Conservation (phyloP, 2,329 filamentous ascomycete genomes). For the Aureobasidium sp. region DNA sequence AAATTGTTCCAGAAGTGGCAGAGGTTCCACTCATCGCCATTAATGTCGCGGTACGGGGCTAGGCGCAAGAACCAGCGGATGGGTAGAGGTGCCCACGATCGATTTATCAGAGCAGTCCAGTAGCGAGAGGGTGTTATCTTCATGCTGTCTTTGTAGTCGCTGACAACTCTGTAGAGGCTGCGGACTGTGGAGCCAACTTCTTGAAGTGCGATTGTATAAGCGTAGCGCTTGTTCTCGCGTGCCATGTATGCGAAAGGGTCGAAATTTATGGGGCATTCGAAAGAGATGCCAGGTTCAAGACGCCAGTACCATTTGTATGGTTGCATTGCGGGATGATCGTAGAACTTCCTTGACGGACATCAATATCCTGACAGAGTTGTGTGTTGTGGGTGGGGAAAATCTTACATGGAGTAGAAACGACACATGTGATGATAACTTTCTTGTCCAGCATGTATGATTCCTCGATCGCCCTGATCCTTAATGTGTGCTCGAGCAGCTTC, state of each 20-base stretch:
- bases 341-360: slow-evolving; percentile 21
- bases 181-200: slow-evolving; percentile 37
- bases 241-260: slow-evolving; percentile 31
- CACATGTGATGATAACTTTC: slow-evolving; percentile 32
- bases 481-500: background rate
- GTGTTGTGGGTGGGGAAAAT: no score
- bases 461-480: background rate
- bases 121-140: background rate
- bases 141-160: slow-evolving; percentile 38
- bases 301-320: slow-evolving; percentile 53
- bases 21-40: slow-evolving; percentile 36
- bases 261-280: slow-evolving; percentile 41
- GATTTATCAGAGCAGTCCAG: slow-evolving; percentile 14
- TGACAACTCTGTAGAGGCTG: slow-evolving; percentile 39
- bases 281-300: slow-evolving; percentile 51
- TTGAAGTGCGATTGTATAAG: slow-evolving; percentile 46
- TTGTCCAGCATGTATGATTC: slow-evolving; percentile 12
- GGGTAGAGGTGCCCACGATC: slow-evolving; percentile 17
- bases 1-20: slow-evolving; percentile 47
- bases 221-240: slow-evolving; percentile 28
- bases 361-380: no score
- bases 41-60: slow-evolving; percentile 17
- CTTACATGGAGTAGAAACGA: slow-evolving; percentile 30
- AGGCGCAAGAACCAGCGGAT: slow-evolving; percentile 35
- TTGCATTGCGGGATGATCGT: slow-evolving; percentile 31